Base-by-base conservation (phyloP, 169 alveolate genomes). In the Cryptosporidium felis region DNA sequence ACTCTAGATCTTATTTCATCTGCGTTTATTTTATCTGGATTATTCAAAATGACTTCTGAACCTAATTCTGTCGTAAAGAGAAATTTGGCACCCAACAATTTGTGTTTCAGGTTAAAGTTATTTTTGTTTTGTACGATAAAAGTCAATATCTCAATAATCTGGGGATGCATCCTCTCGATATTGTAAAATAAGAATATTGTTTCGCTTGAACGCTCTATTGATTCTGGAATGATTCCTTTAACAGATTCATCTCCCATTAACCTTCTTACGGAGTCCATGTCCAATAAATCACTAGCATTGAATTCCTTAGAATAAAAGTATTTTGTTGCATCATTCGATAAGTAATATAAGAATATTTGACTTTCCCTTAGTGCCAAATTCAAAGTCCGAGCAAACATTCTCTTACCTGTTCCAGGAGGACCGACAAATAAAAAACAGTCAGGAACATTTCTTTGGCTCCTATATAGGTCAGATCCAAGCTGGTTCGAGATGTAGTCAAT, bases 391-490 rank as follows among this genome's bases (percentile, higher is more conserved):
- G 80, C 80, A 9, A 63, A 42, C 10, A 44, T 45, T 5, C 26
- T 63, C 28, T 63, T 63, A 41, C 80, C 80, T n/a, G 45, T 16
- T 40, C 80, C 80, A 14, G 80, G 12, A 2, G 80, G 80, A 0
- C 80, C 80, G 21, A 44, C 60, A 12, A 61, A 38, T 44, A 44
- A 40, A n/a, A 51, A 51, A 42, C 58, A 41, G 14, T 44, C 46
- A 44, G 80, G 80, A 18, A 2, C 5, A 63, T 63, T 63, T 23
- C 23, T 42, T 10, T 40, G 10, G 32, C 32, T 42, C 32, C 18
- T 56, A n/a, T 6, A 14, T 16, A 61, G n/a, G 8, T 41, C 80
- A 14, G 23, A 47, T 8, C 45, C 41, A 26, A 63, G n/a, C 9
- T 42, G 58, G 18, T 26, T 26, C 46, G 80, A 63, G 46, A 44